phyloP scores from a whole-genome alignment of 2,329 filamentous ascomycete species.

The Volutella citrinella region DNA sequence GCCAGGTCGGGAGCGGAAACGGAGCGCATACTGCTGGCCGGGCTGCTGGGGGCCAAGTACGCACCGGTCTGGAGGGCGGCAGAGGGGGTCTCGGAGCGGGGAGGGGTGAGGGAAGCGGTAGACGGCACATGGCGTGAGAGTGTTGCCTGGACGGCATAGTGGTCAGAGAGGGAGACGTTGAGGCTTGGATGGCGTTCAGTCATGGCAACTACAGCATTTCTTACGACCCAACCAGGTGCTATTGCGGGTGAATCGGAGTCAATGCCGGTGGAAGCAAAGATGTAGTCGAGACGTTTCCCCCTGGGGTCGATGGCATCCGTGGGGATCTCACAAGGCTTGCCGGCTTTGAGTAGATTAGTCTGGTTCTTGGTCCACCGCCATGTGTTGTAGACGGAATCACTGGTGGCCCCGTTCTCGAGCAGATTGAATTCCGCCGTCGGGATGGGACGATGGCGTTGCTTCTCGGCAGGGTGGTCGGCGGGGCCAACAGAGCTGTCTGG shows the following conservation, averaged over 20 bases:
- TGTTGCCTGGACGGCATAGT: slow-evolving; percentile 86
- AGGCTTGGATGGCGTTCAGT: slow-evolving; percentile 76
- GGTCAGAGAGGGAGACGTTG: slow-evolving; percentile 85
- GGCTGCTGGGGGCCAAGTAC: slow-evolving; percentile 21
- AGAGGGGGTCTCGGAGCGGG: slow-evolving; percentile 17
- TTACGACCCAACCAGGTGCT: slow-evolving; percentile 62
- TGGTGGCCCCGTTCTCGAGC: slow-evolving; percentile 78
- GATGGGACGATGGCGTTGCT: slow-evolving; percentile 60
- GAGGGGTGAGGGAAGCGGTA: slow-evolving; percentile 12
- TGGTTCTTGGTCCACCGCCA: slow-evolving; percentile 83
- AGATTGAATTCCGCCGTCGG: slow-evolving; percentile 80
- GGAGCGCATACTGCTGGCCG: slow-evolving; percentile 21
- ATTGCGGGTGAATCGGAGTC: slow-evolving; percentile 28
- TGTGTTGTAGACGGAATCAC: slow-evolving; percentile 82
- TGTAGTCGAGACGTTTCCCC: slow-evolving; percentile 91
- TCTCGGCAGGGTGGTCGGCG: slow-evolving; percentile 64
- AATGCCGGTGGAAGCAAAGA: slow-evolving; percentile 69
- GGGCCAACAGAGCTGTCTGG: slow-evolving; percentile 80
- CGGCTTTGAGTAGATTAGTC: slow-evolving; percentile 63
- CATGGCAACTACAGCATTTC: slow-evolving; percentile 72
- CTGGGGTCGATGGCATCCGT: slow-evolving; percentile 64
- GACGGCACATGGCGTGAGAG: slow-evolving; percentile 49
- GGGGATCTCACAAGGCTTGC: slow-evolving; percentile 56
- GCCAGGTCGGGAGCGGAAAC: slow-evolving; percentile 17
- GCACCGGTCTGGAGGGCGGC: slow-evolving; percentile 24